phyloP scores from a whole-genome alignment of 257 asterid species.

The Capsicum rhomboideum region DNA sequence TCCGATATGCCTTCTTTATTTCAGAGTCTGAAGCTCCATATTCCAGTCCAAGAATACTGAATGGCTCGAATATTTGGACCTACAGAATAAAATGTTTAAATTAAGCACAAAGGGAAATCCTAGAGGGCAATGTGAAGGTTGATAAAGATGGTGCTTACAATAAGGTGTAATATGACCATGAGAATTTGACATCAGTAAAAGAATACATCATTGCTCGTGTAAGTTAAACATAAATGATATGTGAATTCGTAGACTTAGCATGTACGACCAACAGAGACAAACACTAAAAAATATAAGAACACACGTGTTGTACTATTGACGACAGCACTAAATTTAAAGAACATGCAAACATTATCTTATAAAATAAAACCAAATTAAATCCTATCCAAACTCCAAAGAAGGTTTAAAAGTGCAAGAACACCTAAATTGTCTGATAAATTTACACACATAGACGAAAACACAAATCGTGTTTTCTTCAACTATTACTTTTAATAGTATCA shows the following conservation, averaged over 20 bases:
- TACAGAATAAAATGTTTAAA: conserved; percentile 13
- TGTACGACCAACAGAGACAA: neutral
- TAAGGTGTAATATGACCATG: neutral
- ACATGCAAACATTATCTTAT: neutral
- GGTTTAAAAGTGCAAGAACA: neutral
- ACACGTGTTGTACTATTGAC: neutral
- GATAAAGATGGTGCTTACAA: neutral
- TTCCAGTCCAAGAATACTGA: conserved; percentile 90
- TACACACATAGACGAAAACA: neutral
- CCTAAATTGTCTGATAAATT: neutral
- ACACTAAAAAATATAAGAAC: neutral
- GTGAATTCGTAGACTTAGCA: neutral
- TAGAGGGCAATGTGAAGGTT: neutral
- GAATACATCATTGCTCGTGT: neutral
- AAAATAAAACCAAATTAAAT: neutral
- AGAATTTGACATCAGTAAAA: neutral
- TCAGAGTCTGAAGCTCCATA: conserved; percentile 88
- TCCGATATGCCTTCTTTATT: conserved; percentile 97
- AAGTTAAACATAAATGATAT: neutral
- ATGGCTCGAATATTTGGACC: conserved; percentile 87
- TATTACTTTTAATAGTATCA: neutral
- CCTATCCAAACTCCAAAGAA: neutral
- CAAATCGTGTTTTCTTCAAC: neutral
- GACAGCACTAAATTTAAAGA: neutral
- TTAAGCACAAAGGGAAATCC: neutral